Evolutionary conservation across 1,139 yeast species (phyloP).

Genomic region (Yamadazyma triangularis): DNA sequence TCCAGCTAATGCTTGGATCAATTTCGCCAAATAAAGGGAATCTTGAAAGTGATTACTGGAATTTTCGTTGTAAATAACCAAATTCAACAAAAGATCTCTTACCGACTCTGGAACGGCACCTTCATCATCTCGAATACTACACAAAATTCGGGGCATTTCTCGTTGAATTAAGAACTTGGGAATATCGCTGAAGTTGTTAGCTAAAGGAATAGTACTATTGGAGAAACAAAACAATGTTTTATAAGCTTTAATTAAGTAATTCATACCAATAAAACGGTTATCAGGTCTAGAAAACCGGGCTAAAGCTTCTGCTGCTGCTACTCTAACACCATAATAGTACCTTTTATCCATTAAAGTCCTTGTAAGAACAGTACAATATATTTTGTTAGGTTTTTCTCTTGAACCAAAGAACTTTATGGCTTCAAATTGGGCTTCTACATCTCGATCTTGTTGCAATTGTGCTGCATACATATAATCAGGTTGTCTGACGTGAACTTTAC

Average conservation of each 20-base stretch:
- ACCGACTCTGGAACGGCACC: constrained; percentile 68
- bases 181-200: constrained; percentile 74
- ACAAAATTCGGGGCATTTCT: constrained; percentile 60
- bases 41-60: constrained; percentile 76
- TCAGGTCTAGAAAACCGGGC: constrained; percentile 62
- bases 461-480: constrained; percentile 96
- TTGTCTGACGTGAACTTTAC: constrained; percentile 73
- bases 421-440: constrained; percentile 91
- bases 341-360: constrained; percentile 81
- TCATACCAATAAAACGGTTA: constrained; percentile 65
- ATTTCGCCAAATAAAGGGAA: constrained; percentile 55
- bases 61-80: constrained; percentile 83
- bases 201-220: constrained; percentile 59
- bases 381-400: constrained; percentile 49
- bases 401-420: constrained; percentile 72
- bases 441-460: constrained; percentile 90
- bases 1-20: constrained; percentile 54
- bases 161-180: constrained; percentile 66
- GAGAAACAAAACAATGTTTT: constrained; percentile 71
- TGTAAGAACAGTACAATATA: constrained; percentile 74
- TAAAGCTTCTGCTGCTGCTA: constrained; percentile 81
- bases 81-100: constrained; percentile 59
- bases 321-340: constrained; percentile 84
- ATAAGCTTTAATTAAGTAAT: constrained; percentile 68
- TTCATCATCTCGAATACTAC: constrained; percentile 54